phyloP scores from a whole-genome alignment of 768 basidiomycete genomes.

The Rhodosporidiobolus sp. region DNA sequence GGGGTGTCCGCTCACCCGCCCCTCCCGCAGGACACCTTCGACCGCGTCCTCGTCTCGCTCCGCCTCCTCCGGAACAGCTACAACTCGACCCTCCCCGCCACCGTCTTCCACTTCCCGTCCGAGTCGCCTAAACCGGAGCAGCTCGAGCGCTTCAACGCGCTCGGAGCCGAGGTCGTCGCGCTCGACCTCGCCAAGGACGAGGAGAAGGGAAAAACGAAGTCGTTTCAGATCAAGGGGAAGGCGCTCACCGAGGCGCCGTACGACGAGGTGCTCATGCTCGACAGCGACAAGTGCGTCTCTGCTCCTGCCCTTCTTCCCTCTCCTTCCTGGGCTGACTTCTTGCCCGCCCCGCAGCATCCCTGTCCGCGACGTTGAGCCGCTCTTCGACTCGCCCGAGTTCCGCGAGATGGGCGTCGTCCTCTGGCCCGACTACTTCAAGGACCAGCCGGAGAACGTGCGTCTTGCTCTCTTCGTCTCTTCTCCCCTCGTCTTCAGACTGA shows the following conservation, averaged over 20 bases:
- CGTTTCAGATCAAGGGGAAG: slow-evolving; percentile 49
- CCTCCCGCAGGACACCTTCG: slow-evolving; percentile 44
- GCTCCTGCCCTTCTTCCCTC: too few species aligned
- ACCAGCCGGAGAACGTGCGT: slow-evolving; percentile 41
- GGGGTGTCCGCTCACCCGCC: neutral
- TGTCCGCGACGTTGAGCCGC: slow-evolving; percentile 48
- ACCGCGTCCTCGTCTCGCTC: slow-evolving; percentile 45
- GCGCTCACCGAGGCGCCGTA: slow-evolving; percentile 46
- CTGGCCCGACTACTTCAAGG: slow-evolving; percentile 53
- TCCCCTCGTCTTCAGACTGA: too few species aligned
- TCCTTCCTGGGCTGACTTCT: too few species aligned
- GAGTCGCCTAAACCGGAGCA: slow-evolving; percentile 47
- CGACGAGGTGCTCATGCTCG: slow-evolving; percentile 52
- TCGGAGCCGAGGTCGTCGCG: slow-evolving; percentile 27
- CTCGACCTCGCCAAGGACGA: slow-evolving; percentile 40
- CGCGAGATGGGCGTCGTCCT: slow-evolving; percentile 48
- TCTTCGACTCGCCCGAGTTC: slow-evolving; percentile 52
- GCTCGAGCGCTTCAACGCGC: slow-evolving; percentile 28
- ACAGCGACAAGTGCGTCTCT: slow-evolving; percentile 38
- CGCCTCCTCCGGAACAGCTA: slow-evolving; percentile 42
- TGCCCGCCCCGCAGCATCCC: slow-evolving; percentile 32
- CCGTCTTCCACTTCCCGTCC: slow-evolving; percentile 51
- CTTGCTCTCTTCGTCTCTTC: neutral
- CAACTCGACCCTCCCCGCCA: slow-evolving; percentile 45
- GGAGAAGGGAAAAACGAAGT: slow-evolving; percentile 47